These are phyloP conservation scores for Hypoxylon sp. DNA, from an alignment of 2,329 filamentous ascomycete species.

Conservation along the genomic window DNA sequence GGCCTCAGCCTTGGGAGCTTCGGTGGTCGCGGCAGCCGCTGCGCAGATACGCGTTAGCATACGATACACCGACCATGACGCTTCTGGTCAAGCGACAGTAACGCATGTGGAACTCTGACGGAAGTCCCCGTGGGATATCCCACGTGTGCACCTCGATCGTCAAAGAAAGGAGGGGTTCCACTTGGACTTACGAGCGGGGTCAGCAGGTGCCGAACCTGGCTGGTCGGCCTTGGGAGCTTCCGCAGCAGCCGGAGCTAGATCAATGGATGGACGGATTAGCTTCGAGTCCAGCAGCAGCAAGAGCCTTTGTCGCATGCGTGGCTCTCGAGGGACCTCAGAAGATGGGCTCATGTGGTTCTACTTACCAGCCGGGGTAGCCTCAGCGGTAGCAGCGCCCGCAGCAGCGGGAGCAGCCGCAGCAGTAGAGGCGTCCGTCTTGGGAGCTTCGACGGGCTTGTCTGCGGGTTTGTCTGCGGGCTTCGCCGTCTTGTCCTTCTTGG, in stretches of 20 bases:
- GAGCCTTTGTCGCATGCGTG: slow-evolving; percentile 4
- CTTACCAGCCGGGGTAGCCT: slow-evolving; percentile 43
- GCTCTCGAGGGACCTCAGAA: background rate
- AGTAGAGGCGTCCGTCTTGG: slow-evolving; percentile 40
- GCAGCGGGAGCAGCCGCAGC: slow-evolving; percentile 44
- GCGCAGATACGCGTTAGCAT: slow-evolving; percentile 19
- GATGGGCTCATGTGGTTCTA: slow-evolving; percentile 12
- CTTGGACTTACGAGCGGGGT: slow-evolving; percentile 26
- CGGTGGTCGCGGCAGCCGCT: slow-evolving; percentile 26
- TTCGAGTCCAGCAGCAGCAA: background rate
- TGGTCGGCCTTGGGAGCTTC: slow-evolving; percentile 30
- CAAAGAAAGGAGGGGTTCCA: slow-evolving; percentile 20
- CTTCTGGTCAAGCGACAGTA: slow-evolving; percentile 6
- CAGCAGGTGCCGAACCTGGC: slow-evolving; percentile 21
- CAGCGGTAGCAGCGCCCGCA: slow-evolving; percentile 42
- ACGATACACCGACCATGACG: slow-evolving; percentile 13
- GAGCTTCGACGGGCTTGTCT: slow-evolving; percentile 36
- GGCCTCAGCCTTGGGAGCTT: slow-evolving; percentile 22
- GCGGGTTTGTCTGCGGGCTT: slow-evolving; percentile 39
- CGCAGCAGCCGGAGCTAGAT: slow-evolving; percentile 21
- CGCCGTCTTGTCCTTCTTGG: slow-evolving; percentile 39
- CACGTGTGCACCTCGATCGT: slow-evolving; percentile 12
- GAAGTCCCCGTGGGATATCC: slow-evolving; percentile 6
- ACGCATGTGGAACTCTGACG: slow-evolving; percentile 11
- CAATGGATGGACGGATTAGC: slow-evolving; percentile 13